These are phyloP conservation scores for Diaporthe australafricana DNA, from an alignment of 2,329 filamentous ascomycete genomes.

Conservation along the genomic window DNA sequence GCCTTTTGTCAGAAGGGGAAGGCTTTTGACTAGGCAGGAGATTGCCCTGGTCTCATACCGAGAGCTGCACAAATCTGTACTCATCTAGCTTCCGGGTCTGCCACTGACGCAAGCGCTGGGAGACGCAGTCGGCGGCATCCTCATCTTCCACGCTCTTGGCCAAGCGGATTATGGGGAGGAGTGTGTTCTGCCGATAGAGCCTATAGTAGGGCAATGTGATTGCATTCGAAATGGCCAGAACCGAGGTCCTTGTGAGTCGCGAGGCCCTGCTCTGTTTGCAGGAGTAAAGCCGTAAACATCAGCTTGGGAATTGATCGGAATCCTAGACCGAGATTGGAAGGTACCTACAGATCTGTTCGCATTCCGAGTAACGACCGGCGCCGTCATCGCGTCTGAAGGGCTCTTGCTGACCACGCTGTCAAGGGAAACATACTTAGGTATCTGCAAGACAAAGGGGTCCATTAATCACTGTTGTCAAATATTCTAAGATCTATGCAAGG, in stretches of 20 bases:
- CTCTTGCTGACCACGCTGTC: neutral
- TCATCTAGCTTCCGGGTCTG: constrained; percentile 11
- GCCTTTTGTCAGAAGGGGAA: neutral
- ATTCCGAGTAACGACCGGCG: neutral
- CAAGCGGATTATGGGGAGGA: neutral
- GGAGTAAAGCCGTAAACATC: neutral
- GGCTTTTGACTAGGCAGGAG: neutral
- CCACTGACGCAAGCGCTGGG: constrained; percentile 1
- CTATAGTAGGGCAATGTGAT: neutral
- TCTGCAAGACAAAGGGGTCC: no score
- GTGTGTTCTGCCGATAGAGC: constrained; percentile 14
- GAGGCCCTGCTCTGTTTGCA: neutral
- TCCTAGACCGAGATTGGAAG: neutral
- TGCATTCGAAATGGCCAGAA: neutral
- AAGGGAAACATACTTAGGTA: no score
- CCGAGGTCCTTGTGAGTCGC: neutral
- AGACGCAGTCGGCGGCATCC: neutral
- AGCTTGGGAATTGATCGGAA: neutral
- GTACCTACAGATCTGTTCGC: neutral
- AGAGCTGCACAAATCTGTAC: constrained; percentile 9
- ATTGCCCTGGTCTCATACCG: neutral
- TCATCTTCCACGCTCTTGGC: neutral
- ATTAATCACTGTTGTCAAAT: neutral
- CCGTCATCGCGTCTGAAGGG: neutral
- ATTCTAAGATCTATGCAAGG: neutral